Evolutionary conservation across 108 stramenopile genomes (phyloP), one percentile per base, ranked within the genome.

Genomic region (Ochromonas danica): DNA sequence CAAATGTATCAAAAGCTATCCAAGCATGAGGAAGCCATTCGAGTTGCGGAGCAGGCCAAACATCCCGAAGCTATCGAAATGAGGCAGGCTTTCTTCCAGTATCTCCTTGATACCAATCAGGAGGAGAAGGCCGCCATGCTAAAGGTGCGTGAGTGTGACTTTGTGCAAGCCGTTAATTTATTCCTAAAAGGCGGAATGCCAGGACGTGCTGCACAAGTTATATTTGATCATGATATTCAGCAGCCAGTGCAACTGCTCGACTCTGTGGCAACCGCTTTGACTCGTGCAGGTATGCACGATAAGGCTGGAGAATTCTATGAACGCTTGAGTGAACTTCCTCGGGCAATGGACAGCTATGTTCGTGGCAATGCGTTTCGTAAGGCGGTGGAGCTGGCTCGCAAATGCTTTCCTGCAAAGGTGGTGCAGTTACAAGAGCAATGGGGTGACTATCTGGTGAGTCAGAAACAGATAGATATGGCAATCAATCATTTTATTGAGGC

Each of bases 401-500:
- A 86, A 25, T 78, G 84, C 10, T 90, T 87, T 81, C 90, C 90
- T 25, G 81, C 30, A 17, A 78, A 85, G 31, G 90, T 90, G 17
- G 87, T 89, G 27, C 43, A 80, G 27, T 80, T 90, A 3, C 86
- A 90, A 79, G 83, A 87, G 75, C 40, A 14, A 36, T 90, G 90
- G 90, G 90, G 90, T 17, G 89, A 89, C 74, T 85, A 85, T n/a
- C 81, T 90, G 38, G 80, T 88, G 45, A 25, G 25, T 61, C 70
- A 62, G 31, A 87, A 86, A 60, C 86, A 90, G 79, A 43, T 86
- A 2, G 90, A 90, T 43, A 84, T 85, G 82, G 90, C 90, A 30
- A 90, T 90, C 70, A 84, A 88, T 78, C 90, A 90, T 82, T 90
- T 79, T 80, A 88, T 90, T 75, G 89, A 90, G 62, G 90, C 89